Percentiles rank a stretch among this genome's conserved stretches.
Evolutionary conservation across 768 basidiomycete species (phyloP).

Genomic region (Cystofilobasidium macerans): DNA sequence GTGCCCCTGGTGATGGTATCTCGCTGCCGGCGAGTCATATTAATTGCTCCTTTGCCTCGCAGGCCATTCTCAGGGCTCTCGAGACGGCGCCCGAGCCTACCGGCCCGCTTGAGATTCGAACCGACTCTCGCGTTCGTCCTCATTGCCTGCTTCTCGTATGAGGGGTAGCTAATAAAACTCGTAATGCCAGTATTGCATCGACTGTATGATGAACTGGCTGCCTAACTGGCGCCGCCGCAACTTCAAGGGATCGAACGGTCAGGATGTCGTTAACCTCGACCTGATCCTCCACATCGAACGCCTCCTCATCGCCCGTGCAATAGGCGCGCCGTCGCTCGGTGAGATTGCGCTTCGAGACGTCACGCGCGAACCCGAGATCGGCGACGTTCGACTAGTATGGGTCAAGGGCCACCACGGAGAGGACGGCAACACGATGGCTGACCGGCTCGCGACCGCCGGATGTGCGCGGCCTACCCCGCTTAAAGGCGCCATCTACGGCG

Average conservation of each 20-base stretch:
- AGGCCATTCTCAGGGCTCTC: conserved; percentile 23
- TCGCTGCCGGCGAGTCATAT: no score
- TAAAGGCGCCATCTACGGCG: background rate
- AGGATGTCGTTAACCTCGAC: conserved; percentile 11
- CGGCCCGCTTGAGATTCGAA: conserved; percentile 21
- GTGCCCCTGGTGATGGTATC: no score
- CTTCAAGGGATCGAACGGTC: background rate
- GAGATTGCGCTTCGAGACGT: background rate
- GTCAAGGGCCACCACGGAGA: conserved; percentile 9
- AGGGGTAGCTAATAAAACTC: no score
- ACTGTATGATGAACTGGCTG: conserved; percentile 11
- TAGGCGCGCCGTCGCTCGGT: background rate
- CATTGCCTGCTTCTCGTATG: no score
- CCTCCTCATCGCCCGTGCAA: conserved; percentile 4
- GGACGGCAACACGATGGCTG: conserved; percentile 9
- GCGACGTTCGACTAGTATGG: background rate
- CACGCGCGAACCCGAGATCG: background rate
- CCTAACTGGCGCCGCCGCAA: conserved; percentile 1
- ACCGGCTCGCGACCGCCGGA: background rate
- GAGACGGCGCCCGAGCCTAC: conserved; percentile 14
- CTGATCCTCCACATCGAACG: conserved; percentile 18
- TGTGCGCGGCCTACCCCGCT: background rate
- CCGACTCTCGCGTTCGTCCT: conserved; percentile 19
- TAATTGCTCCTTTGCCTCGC: no score
- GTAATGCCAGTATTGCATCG: conserved; percentile 15